Evolutionary conservation across 208 protist genomes (phyloP).

Genomic region (Leishmania mexicana): DNA sequence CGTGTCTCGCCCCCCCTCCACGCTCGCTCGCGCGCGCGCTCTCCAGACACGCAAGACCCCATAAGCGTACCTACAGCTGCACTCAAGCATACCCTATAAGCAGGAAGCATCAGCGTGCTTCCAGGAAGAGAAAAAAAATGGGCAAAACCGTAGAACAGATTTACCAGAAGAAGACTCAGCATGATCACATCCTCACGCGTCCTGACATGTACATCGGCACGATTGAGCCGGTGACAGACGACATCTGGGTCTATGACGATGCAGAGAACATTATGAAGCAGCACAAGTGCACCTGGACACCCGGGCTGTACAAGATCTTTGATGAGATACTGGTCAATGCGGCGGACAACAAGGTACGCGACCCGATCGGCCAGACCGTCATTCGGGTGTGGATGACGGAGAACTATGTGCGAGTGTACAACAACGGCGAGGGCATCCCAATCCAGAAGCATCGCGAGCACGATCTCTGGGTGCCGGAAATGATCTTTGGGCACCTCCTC

Average conservation of each 20-base stretch:
- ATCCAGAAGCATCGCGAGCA: constrained; percentile 97
- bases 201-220: constrained; percentile 99
- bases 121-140: constrained; percentile 20
- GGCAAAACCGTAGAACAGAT: constrained; percentile 93
- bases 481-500: constrained; percentile 99
- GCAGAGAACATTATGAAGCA: constrained; percentile 91
- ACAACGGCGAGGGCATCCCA: constrained; percentile 99
- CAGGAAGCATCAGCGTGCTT: constrained; percentile 3
- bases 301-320: constrained; percentile 99
- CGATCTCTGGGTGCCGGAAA: constrained; percentile 98
- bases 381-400: constrained; percentile 98
- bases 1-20: background rate
- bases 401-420: constrained; percentile 96
- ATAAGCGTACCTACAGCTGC: constrained; percentile 8
- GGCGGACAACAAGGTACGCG: constrained; percentile 99
- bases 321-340: constrained; percentile 99
- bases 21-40: background rate
- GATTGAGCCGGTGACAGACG: constrained; percentile 89
- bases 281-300: constrained; percentile 96
- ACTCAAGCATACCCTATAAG: constrained; percentile 27
- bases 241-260: constrained; percentile 97
- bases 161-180: constrained; percentile 97
- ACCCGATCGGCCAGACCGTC: constrained; percentile 84
- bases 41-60: background rate
- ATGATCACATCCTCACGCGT: constrained; percentile 98